Percentiles rank a stretch among this genome's conserved stretches.
Evolutionary conservation across 2,329 filamentous ascomycete species (phyloP).

Genomic region (Claviceps sp.): DNA sequence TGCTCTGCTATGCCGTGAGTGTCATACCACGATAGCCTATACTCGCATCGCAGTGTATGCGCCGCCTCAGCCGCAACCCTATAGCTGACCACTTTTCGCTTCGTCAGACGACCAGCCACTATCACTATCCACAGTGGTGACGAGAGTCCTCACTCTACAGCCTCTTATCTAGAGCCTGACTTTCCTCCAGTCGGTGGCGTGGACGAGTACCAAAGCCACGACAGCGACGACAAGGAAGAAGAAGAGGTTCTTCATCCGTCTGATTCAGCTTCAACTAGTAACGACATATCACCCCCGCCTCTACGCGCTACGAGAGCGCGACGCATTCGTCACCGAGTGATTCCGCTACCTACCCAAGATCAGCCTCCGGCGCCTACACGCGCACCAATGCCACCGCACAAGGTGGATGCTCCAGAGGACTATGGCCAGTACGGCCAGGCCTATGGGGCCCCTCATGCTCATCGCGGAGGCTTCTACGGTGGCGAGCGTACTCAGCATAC

Average conservation of each 20-base stretch:
- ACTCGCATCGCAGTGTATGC: neutral
- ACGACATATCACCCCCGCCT: constrained; percentile 16
- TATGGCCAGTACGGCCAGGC: constrained; percentile 25
- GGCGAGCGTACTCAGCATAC: constrained; percentile 14
- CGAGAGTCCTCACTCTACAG: constrained; percentile 19
- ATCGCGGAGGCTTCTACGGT: constrained; percentile 15
- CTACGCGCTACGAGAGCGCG: constrained; percentile 10
- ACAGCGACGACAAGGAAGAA: neutral
- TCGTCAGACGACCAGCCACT: constrained; percentile 15
- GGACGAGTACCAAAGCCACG: constrained; percentile 25
- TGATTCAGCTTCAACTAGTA: constrained; percentile 42
- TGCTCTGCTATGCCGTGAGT: constrained; percentile 32
- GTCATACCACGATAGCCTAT: constrained; percentile 4
- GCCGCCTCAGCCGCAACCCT: constrained; percentile 9
- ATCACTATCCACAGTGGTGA: constrained; percentile 15
- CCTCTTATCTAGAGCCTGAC: constrained; percentile 19
- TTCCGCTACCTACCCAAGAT: constrained; percentile 22
- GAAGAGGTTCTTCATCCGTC: constrained; percentile 39
- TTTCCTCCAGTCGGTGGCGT: constrained; percentile 22
- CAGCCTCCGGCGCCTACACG: constrained; percentile 21
- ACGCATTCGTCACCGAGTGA: constrained; percentile 21
- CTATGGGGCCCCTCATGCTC: constrained; percentile 10
- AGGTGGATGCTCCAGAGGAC: constrained; percentile 52
- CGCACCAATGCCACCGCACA: constrained; percentile 41
- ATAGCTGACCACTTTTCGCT: constrained; percentile 14